Conservation (phyloP, 306 rosid genomes). For the Rosa lucieae region DNA sequence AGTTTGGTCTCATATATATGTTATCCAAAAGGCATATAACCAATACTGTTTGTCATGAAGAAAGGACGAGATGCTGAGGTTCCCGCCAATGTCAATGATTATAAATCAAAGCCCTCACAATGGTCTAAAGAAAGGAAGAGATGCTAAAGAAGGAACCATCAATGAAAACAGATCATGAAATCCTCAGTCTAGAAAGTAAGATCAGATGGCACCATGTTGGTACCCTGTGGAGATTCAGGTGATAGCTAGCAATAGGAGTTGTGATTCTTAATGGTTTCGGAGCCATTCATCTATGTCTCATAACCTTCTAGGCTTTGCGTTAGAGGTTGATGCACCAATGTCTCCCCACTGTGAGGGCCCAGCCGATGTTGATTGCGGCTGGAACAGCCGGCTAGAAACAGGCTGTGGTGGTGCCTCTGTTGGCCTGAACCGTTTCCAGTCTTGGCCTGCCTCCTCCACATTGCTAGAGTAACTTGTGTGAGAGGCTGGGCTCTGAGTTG, state of each 20-base stretch:
- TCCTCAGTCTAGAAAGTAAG: background rate
- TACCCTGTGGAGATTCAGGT: too few species aligned
- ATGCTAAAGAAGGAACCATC: background rate
- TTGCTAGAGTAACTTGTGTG: background rate
- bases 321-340: background rate
- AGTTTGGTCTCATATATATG: background rate
- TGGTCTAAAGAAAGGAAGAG: background rate
- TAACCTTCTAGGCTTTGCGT: background rate
- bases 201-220: too few species aligned
- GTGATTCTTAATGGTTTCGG: background rate
- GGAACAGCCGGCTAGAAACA: background rate
- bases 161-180: background rate
- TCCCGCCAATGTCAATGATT: background rate
- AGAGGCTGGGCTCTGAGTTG: too few species aligned
- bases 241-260: background rate
- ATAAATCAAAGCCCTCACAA: background rate
- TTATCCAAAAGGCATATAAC: background rate
- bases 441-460: constrained; percentile 14
- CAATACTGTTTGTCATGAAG: background rate
- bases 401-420: constrained; percentile 3
- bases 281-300: constrained; percentile 14
- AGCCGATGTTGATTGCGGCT: constrained; percentile 5
- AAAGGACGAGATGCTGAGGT: background rate
- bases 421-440: constrained; percentile 10
- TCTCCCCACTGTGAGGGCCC: background rate